Evolutionary conservation across 75 land plant species (phyloP).

Genomic region (Cupressus sempervirens): DNA sequence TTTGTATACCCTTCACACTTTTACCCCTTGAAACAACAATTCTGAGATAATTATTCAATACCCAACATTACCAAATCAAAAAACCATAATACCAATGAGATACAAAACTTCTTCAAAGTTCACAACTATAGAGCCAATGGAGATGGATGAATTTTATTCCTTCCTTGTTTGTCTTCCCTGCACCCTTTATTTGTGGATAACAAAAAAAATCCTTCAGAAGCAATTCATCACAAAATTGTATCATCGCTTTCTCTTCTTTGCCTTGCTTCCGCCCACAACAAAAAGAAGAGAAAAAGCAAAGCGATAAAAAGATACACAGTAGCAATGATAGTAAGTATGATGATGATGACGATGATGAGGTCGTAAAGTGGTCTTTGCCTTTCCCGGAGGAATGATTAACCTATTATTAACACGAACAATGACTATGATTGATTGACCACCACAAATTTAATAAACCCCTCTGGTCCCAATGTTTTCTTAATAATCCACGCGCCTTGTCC

Average conservation of each 20-base stretch:
- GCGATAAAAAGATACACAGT: not conserved
- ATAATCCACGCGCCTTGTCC: not conserved
- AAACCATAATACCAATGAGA: too few relatives aligned
- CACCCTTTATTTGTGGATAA: not conserved
- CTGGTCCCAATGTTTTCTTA: too few relatives aligned
- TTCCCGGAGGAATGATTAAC: constrained; percentile 12
- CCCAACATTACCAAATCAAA: too few relatives aligned
- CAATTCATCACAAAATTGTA: not conserved
- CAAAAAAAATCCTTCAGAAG: not conserved
- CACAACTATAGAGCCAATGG: too few relatives aligned
- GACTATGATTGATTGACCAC: constrained; percentile 14
- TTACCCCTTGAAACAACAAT: too few relatives aligned
- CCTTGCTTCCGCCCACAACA: not conserved
- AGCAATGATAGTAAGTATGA: not conserved
- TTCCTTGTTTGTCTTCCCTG: not conserved
- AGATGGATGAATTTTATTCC: not conserved
- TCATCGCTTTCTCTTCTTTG: not conserved
- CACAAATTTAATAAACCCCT: constrained; percentile 11
- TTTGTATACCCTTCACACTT: too few relatives aligned
- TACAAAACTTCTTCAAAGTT: too few relatives aligned
- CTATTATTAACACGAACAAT: constrained; percentile 8
- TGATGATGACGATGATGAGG: constrained; percentile 14
- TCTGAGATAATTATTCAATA: too few relatives aligned
- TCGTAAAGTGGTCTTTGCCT: constrained; percentile 11
- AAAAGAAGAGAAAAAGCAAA: constrained; percentile 3